A percentile compares a stretch with the other conserved stretches of the same genome.
Conservation (phyloP, 495 filamentous ascomycete species). For the Penicillium bialowiezense region DNA sequence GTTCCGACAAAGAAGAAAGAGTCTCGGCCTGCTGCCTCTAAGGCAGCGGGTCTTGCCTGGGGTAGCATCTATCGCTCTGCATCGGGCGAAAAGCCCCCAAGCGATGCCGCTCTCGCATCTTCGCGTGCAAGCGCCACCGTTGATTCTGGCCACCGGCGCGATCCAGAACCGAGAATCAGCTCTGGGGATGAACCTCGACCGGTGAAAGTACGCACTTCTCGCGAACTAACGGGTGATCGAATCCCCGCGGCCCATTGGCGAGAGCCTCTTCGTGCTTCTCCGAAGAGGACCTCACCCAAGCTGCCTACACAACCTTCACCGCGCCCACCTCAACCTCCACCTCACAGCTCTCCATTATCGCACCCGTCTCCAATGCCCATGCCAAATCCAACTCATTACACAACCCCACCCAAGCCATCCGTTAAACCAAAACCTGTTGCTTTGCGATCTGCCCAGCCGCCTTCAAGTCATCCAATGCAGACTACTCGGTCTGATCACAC, state of each 20-base stretch:
- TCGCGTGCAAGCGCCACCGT: slow-evolving; percentile 30
- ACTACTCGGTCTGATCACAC: slow-evolving; percentile 17
- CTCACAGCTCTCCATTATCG: slow-evolving; percentile 8
- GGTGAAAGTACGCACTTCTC: slow-evolving; percentile 2
- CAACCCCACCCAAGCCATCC: slow-evolving; percentile 29
- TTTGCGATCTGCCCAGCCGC: slow-evolving; percentile 30
- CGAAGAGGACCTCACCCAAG: slow-evolving; percentile 13
- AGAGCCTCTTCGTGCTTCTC: slow-evolving; percentile 24
- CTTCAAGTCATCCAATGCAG: slow-evolving; percentile 14
- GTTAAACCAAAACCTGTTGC: slow-evolving; percentile 37
- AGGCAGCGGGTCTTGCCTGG: slow-evolving; percentile 89
- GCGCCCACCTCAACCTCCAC: slow-evolving; percentile 10
- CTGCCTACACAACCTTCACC: slow-evolving; percentile 4
- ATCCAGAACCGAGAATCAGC: slow-evolving; percentile 21
- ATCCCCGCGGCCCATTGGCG: slow-evolving; percentile 33
- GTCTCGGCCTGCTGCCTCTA: slow-evolving; percentile 61
- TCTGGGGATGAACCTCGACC: slow-evolving; percentile 28
- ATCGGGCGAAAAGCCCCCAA: slow-evolving; percentile 29
- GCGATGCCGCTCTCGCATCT: slow-evolving; percentile 35
- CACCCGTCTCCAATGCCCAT: slow-evolving; percentile 11
- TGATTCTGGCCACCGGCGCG: slow-evolving; percentile 22
- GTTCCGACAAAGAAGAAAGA: slow-evolving; percentile 30
- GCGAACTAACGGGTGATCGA: slow-evolving; percentile 11
- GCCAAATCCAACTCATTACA: slow-evolving; percentile 22
- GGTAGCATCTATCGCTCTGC: slow-evolving; percentile 46